phyloP scores from a whole-genome alignment of 305 asterid species.

The Salvia sclarea region DNA sequence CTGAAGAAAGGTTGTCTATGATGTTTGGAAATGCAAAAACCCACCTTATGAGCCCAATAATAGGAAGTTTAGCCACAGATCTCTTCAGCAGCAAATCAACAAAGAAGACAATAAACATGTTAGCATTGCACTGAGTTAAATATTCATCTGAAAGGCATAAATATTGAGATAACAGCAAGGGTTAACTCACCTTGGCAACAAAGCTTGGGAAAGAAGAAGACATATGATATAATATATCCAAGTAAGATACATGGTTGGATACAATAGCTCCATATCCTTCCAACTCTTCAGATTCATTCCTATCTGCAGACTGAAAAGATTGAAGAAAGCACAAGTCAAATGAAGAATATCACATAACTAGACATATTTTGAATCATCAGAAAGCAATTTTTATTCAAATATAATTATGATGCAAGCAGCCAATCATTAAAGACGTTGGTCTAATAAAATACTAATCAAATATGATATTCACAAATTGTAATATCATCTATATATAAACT shows the following conservation, averaged over 20 bases:
- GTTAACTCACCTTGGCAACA: constrained; percentile 78
- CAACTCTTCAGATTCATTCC: constrained; percentile 44
- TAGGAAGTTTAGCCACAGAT: constrained; percentile 89
- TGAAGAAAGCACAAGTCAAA: constrained; percentile 23
- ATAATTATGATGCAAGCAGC: background rate
- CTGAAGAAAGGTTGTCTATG: background rate
- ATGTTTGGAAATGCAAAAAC: constrained; percentile 31
- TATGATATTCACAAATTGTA: background rate
- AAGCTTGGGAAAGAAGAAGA: constrained; percentile 84
- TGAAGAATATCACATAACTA: background rate
- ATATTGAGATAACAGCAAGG: constrained; percentile 20
- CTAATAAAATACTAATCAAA: background rate
- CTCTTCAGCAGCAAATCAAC: constrained; percentile 56
- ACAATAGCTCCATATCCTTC: constrained; percentile 74
- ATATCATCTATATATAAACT: background rate
- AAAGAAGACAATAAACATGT: constrained; percentile 24
- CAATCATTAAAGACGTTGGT: constrained; percentile 3
- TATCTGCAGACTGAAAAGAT: constrained; percentile 43
- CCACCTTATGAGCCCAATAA: constrained; percentile 78
- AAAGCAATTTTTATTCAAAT: background rate
- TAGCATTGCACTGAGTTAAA: constrained; percentile 15
- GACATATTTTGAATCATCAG: background rate
- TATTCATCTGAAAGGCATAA: background rate
- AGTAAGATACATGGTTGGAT: constrained; percentile 78
- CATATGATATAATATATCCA: constrained; percentile 89